Conservation (phyloP, 768 basidiomycete species). For the Calvatia gigantea region DNA sequence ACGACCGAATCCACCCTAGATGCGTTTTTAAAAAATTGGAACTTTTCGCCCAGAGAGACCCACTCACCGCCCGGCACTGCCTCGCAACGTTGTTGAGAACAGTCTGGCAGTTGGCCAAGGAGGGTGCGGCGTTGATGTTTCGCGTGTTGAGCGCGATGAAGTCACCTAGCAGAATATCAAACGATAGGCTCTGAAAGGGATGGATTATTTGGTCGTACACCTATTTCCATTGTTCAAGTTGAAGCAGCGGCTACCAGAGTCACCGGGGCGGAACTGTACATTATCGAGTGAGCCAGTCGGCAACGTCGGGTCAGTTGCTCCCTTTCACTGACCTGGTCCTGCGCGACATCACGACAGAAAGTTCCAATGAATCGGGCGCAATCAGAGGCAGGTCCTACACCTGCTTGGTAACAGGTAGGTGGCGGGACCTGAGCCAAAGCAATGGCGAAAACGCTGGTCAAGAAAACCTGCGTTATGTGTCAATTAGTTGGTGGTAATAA, state of each 20-base stretch:
- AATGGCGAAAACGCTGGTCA: neutral
- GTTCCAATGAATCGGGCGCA: neutral
- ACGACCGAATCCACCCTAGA: neutral
- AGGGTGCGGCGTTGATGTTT: neutral
- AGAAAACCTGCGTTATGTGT: neutral
- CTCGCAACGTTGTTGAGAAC: neutral
- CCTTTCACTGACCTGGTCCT: neutral
- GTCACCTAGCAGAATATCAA: neutral
- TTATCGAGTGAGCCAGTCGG: neutral
- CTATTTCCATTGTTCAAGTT: neutral
- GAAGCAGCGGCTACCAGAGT: neutral
- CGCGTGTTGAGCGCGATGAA: neutral
- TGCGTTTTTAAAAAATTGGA: neutral
- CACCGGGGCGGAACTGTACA: neutral
- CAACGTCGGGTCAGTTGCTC: too few relatives aligned
- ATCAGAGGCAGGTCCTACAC: neutral
- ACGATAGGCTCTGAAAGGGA: neutral
- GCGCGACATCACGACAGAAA: neutral
- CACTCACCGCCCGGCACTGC: neutral
- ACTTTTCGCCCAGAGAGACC: neutral
- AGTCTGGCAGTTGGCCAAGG: neutral
- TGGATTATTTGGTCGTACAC: neutral
- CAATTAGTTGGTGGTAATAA: neutral
- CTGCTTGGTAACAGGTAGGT: neutral
- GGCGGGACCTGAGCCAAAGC: neutral